Evolutionary conservation across 1,284 basidiomycete species (phyloP).

Genomic region (Malassezia yamatoensis): DNA sequence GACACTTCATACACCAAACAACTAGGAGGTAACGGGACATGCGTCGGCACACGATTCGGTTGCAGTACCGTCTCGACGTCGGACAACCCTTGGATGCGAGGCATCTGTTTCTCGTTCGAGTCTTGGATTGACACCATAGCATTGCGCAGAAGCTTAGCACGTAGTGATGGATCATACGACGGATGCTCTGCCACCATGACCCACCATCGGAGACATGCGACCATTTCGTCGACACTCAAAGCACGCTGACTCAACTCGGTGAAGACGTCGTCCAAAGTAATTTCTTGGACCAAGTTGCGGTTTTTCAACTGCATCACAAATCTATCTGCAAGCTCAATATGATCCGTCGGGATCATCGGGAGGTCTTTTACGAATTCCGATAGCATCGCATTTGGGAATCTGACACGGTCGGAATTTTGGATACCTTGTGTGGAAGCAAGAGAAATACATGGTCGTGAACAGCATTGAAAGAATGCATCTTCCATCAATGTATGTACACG

Average conservation of each 20-base stretch:
- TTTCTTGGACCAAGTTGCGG: constrained; percentile 65
- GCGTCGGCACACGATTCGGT: constrained; percentile 62
- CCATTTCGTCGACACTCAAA: constrained; percentile 64
- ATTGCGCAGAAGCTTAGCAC: constrained; percentile 34
- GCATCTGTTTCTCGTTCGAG: constrained; percentile 13
- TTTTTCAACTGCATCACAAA: constrained; percentile 62
- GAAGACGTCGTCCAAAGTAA: constrained; percentile 76
- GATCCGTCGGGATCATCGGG: constrained; percentile 62
- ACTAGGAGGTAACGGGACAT: constrained; percentile 69
- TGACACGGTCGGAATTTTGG: constrained; percentile 60
- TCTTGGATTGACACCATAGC: constrained; percentile 29
- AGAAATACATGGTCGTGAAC: constrained; percentile 54
- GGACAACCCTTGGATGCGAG: constrained; percentile 52
- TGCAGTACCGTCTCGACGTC: constrained; percentile 67
- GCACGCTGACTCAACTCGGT: constrained; percentile 66
- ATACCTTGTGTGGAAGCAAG: constrained; percentile 74
- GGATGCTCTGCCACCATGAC: constrained; percentile 55
- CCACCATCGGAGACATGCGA: constrained; percentile 84
- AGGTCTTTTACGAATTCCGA: constrained; percentile 68
- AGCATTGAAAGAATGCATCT: constrained; percentile 68
- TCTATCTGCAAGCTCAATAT: constrained; percentile 58
- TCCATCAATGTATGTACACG: constrained; percentile 73
- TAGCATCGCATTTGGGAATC: constrained; percentile 67
- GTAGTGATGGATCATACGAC: constrained; percentile 39
- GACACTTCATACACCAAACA: constrained; percentile 65